Evolutionary conservation across 352 stramenopile genomes (phyloP), one percentile per base, ranked within the genome.

Genomic region (Peronospora destructor): DNA sequence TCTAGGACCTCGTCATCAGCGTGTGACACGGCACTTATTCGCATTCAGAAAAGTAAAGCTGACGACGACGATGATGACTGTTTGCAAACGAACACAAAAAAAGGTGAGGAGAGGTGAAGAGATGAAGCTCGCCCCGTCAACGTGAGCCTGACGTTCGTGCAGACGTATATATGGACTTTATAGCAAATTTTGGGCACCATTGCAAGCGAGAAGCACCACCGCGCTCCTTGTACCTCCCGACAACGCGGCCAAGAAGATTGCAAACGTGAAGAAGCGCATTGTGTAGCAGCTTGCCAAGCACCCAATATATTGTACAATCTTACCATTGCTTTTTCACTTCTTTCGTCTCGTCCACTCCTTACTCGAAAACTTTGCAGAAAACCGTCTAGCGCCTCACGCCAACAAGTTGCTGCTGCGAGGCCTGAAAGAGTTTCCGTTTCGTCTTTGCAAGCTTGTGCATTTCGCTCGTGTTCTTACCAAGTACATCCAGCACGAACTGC

Each of bases 371-470:
- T 41, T 41, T 10, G 29, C 28, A 44, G 29, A 14, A 38, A 35
- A 34, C 32, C 43, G 4, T 42, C 45, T 62, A 68, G 14, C 61
- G 60, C 17, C 68, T 69, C 7, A 71, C 64, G 5, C 60, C 56
- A 32, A 68, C 25, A 16, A 88, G 64, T 37, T 88, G 77, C 57
- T 85, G 56, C 34, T 83, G 71, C 23, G 67, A 81, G 0, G 63
- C 61, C 44, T 90, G 74, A 19, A 76, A 84, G 11, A 85, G 63
- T 46, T 85, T 76, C 9, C 81, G 76, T 42, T 77, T 76, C 29
- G 73, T 74, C 45, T 79, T 78, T 9, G 76, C 73, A 12, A 92
- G 66, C 37, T 77, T 84, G 59, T 76, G 64, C 71, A 92, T 85
- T 56, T 92, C 81, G 34, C 59, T 66, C 17, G 72, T 64, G 45